Evolutionary conservation across 768 basidiomycete genomes (phyloP).

Genomic region (Mycena capillaripes): DNA sequence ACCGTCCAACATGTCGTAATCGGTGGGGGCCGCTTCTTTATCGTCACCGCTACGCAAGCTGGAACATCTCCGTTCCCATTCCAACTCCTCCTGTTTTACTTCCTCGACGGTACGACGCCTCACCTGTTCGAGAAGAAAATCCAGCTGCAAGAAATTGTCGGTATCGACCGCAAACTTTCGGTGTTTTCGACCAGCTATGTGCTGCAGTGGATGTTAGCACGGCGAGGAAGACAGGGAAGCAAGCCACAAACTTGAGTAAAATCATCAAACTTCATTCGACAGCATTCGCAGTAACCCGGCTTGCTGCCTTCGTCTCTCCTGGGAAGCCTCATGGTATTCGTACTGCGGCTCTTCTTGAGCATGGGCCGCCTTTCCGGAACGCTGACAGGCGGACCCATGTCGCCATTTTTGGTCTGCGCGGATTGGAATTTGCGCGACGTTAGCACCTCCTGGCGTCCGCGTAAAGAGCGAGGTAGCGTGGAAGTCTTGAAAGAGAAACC

Average conservation of each 20-base stretch:
- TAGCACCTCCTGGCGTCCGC: conserved; percentile 72
- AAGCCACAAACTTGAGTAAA: conserved; percentile 66
- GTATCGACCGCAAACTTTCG: conserved; percentile 85
- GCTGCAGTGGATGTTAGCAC: conserved; percentile 59
- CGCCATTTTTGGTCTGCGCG: conserved; percentile 48
- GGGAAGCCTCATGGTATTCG: conserved; percentile 80
- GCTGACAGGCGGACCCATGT: conserved; percentile 79
- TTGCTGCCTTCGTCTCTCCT: conserved; percentile 90
- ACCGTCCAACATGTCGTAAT: conserved; percentile 24
- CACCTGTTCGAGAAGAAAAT: conserved; percentile 78
- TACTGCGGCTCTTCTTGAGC: conserved; percentile 85
- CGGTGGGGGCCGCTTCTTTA: conserved; percentile 5
- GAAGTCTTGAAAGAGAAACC: conserved; percentile 60
- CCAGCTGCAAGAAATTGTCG: conserved; percentile 84
- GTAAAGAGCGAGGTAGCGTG: conserved; percentile 67
- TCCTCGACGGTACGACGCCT: conserved; percentile 57
- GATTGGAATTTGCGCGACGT: conserved; percentile 70
- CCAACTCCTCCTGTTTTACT: conserved; percentile 42
- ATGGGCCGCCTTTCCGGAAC: conserved; percentile 67
- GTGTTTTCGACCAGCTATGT: conserved; percentile 80
- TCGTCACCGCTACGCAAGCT: conserved; percentile 28
- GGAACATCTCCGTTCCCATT: conserved; percentile 37
- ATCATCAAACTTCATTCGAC: conserved; percentile 90
- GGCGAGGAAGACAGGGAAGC: neutral
- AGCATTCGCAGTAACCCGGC: conserved; percentile 98